Percentiles rank a stretch among this genome's conserved stretches.
phyloP scores from a whole-genome alignment of 805 yeast genomes.

The Hanseniaspora occidentalis region DNA sequence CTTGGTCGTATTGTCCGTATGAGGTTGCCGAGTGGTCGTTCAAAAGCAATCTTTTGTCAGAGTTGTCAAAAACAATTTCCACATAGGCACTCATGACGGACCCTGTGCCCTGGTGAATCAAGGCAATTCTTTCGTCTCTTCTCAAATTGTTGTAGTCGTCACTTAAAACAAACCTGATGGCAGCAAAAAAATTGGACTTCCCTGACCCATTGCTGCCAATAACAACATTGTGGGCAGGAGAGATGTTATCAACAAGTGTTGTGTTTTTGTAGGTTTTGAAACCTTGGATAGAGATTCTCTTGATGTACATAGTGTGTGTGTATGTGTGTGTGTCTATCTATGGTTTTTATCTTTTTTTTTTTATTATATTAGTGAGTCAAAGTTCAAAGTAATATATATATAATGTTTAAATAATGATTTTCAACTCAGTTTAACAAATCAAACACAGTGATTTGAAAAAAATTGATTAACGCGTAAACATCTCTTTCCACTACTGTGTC shows the following conservation, averaged over 20 bases:
- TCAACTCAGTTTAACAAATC: no score
- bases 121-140: constrained; percentile 73
- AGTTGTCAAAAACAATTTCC: constrained; percentile 76
- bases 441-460: no score
- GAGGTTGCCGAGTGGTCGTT: constrained; percentile 1
- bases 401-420: no score
- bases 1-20: constrained; percentile 26
- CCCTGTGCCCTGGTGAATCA: constrained; percentile 84
- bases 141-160: constrained; percentile 81
- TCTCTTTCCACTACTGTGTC: no score
- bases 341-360: neutral
- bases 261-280: constrained; percentile 86
- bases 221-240: constrained; percentile 75
- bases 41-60: constrained; percentile 62
- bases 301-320: constrained; percentile 25
- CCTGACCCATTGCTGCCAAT: constrained; percentile 97
- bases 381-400: no score
- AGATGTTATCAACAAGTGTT: constrained; percentile 61
- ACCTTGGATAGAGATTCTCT: constrained; percentile 68
- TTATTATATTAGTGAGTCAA: no score
- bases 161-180: constrained; percentile 81
- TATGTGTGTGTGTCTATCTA: neutral
- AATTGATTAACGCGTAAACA: no score
- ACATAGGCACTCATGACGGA: constrained; percentile 89
- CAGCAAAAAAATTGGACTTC: constrained; percentile 89